Percentiles rank a stretch among this genome's conserved stretches.
Conservation (phyloP, 257 asterid genomes). For the Solanum chiquidenum region DNA sequence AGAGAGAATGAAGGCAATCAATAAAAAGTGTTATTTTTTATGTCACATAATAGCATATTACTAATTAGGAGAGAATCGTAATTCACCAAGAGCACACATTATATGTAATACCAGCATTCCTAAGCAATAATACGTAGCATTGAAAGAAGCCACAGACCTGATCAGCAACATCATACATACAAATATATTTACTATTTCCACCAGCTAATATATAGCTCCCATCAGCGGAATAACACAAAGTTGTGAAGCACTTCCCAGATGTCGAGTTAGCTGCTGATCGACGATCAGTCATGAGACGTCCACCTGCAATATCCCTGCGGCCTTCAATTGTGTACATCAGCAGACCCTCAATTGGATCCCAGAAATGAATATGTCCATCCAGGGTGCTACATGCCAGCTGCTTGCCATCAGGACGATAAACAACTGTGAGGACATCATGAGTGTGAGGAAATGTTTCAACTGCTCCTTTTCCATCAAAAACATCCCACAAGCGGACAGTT, state of each 20-base stretch:
- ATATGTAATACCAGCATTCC: background rate
- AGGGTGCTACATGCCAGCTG: constrained; percentile 93
- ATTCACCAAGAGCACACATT: background rate
- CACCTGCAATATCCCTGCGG: constrained; percentile 95
- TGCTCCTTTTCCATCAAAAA: constrained; percentile 87
- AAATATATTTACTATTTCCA: constrained; percentile 87
- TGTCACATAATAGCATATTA: background rate
- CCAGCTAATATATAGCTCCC: constrained; percentile 96
- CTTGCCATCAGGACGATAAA: constrained; percentile 92
- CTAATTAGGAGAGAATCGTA: background rate
- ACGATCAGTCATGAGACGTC: constrained; percentile 97
- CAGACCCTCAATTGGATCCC: constrained; percentile 85
- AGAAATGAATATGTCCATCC: constrained; percentile 91
- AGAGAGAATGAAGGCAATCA: background rate
- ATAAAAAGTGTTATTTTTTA: background rate
- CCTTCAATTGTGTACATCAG: constrained; percentile 93
- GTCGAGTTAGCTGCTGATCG: constrained; percentile 83
- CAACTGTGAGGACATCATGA: constrained; percentile 84
- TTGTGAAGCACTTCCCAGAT: constrained; percentile 89
- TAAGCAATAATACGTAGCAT: background rate
- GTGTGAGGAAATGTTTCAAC: constrained; percentile 83
- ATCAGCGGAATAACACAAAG: constrained; percentile 90
- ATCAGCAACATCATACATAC: constrained; percentile 93
- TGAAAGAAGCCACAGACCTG: constrained; percentile 41
- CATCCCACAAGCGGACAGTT: constrained; percentile 90